Percentiles rank a stretch among this genome's conserved stretches.
These are phyloP conservation scores for Talaromyces verruculosus DNA, from an alignment of 2,329 filamentous ascomycete species.

Conservation along the genomic window DNA sequence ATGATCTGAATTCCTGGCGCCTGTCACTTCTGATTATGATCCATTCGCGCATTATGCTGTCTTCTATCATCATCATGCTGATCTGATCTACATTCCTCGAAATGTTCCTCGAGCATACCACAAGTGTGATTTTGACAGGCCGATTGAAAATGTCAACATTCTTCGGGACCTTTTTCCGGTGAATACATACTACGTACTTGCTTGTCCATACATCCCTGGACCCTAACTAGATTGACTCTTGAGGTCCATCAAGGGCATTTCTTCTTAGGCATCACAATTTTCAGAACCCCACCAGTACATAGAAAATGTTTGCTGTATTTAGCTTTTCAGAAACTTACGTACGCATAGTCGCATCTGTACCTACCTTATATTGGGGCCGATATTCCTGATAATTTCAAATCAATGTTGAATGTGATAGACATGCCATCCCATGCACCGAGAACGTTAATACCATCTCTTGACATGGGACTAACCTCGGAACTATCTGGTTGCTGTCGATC, in stretches of 20 bases:
- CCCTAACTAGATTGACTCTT: background rate
- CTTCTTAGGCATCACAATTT: background rate
- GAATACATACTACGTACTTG: background rate
- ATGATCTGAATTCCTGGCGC: background rate
- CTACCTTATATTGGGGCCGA: background rate
- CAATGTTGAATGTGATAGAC: background rate
- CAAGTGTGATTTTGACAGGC: background rate
- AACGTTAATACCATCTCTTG: background rate
- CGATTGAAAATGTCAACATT: background rate
- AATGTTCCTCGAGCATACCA: slow-evolving; percentile 9
- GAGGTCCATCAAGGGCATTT: background rate
- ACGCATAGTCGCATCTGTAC: background rate
- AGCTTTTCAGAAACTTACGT: background rate
- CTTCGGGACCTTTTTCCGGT: background rate
- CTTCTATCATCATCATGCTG: background rate
- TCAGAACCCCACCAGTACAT: background rate
- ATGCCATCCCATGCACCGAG: background rate
- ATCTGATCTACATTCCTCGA: background rate
- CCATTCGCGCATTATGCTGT: background rate
- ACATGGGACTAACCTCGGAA: background rate
- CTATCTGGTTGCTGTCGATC: background rate
- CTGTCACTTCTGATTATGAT: background rate
- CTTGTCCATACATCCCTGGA: too few relatives aligned
- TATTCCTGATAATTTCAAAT: background rate
- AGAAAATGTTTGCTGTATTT: background rate